Percentiles rank a stretch among this genome's conserved stretches.
Conservation (phyloP, 192 early-diverging fungal species). For the Mortierella antarctica region DNA sequence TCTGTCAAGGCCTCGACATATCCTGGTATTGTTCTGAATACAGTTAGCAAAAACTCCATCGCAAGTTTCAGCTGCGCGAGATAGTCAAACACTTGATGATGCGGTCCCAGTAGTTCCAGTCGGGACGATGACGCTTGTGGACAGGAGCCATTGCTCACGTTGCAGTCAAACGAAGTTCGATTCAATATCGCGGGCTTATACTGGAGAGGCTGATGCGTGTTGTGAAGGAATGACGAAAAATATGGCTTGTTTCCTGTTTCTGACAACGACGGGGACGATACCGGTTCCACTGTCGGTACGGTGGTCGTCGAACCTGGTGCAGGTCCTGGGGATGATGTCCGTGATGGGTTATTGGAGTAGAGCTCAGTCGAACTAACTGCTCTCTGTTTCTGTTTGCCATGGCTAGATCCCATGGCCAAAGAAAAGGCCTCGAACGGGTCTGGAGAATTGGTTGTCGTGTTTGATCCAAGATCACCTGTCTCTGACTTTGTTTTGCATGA, state of each 20-base stretch:
- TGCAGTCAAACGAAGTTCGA: background rate
- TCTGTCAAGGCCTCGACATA: background rate
- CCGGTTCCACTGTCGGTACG: too few relatives aligned
- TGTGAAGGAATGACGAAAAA: background rate
- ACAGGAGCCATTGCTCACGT: background rate
- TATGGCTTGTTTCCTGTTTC: too few relatives aligned
- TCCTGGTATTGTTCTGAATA: slow-evolving; percentile 5
- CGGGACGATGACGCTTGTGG: too few relatives aligned
- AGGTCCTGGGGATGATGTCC: too few relatives aligned
- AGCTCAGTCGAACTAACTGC: too few relatives aligned
- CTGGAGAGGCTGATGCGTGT: background rate
- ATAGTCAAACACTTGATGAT: slow-evolving; percentile 13
- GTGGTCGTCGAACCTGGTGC: too few relatives aligned
- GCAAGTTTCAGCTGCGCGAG: slow-evolving; percentile 7
- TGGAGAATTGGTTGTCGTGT: background rate
- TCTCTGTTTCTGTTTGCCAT: too few relatives aligned
- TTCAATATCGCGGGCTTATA: background rate
- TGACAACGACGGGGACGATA: too few relatives aligned
- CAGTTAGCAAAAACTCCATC: slow-evolving; percentile 20
- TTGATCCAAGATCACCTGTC: background rate
- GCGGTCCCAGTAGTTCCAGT: slow-evolving; percentile 1
- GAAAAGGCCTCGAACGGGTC: background rate
- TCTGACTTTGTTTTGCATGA: too few relatives aligned
- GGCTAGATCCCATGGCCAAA: too few relatives aligned
- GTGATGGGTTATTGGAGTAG: too few relatives aligned